These are phyloP conservation scores for Penstemon barbatus DNA, from an alignment of 257 asterid genomes.

Conservation along the genomic window DNA sequence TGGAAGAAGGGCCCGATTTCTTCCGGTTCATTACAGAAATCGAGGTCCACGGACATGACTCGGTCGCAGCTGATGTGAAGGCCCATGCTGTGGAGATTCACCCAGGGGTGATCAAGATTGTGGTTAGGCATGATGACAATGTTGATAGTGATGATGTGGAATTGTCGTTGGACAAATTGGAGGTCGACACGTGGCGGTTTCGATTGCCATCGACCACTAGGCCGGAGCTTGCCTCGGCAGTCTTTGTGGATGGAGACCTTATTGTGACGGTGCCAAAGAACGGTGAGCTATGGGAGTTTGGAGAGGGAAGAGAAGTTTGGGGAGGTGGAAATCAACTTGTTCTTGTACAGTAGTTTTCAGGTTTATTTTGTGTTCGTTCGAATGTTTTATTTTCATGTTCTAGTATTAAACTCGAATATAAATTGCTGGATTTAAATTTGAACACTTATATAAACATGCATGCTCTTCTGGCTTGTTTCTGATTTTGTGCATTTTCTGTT, in stretches of 20 bases:
- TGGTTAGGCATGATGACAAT: constrained; percentile 41
- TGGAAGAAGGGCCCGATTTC: constrained; percentile 52
- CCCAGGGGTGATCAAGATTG: constrained; percentile 69
- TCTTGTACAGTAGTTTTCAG: constrained; percentile 42
- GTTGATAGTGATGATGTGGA: constrained; percentile 15
- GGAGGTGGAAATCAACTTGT: constrained; percentile 34
- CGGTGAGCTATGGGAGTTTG: constrained; percentile 29
- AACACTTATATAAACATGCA: too few species aligned
- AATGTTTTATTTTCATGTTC: too few species aligned
- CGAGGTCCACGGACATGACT: constrained; percentile 1
- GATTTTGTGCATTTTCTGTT: too few species aligned
- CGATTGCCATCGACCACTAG: constrained; percentile 48
- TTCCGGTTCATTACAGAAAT: constrained; percentile 49
- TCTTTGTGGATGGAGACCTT: constrained; percentile 41
- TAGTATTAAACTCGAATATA: too few species aligned
- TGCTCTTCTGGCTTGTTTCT: too few species aligned
- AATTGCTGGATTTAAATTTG: too few species aligned
- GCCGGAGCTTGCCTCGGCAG: constrained; percentile 58
- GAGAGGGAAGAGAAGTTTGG: constrained; percentile 37
- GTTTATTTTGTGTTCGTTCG: too few species aligned
- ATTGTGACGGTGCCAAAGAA: constrained; percentile 62
- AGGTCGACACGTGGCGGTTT: constrained; percentile 63
- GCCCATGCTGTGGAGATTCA: constrained; percentile 70
- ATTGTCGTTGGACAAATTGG: constrained; percentile 48
- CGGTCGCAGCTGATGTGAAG: constrained; percentile 27